Conservation (phyloP, 2,329 filamentous ascomycete genomes). For the Acephala macrosclerotiorum region DNA sequence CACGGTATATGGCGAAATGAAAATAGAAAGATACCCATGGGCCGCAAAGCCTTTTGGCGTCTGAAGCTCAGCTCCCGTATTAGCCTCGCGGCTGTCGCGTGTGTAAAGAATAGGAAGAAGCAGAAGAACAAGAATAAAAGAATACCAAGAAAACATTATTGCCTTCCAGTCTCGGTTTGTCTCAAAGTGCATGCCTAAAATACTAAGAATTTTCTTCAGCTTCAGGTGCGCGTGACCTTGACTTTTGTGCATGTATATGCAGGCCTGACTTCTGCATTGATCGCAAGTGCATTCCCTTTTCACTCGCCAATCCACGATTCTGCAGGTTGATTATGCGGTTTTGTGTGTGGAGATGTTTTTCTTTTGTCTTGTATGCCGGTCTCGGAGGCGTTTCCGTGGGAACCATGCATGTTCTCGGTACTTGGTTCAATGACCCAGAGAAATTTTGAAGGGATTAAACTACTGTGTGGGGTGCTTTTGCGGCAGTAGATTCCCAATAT, state of each 20-base stretch:
- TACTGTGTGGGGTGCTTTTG: neutral
- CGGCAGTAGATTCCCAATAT: neutral
- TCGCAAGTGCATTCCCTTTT: neutral
- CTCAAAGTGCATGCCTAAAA: neutral
- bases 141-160: neutral
- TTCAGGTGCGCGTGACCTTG: neutral
- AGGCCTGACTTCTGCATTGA: neutral
- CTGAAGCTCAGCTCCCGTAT: neutral
- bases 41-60: neutral
- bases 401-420: neutral
- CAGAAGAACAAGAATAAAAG: neutral
- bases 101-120: neutral
- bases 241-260: neutral
- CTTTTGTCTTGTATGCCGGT: neutral
- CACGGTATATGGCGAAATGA: neutral
- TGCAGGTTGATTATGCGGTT: neutral
- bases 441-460: too few species aligned
- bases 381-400: neutral
- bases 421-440: neutral
- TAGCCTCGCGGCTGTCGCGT: neutral
- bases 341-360: neutral
- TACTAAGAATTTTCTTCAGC: neutral
- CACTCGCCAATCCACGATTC: neutral
- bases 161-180: neutral
- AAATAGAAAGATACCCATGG: conserved; percentile 5